A percentile compares a stretch with the other conserved stretches of the same genome.
Conservation (phyloP, 352 stramenopile species). For the Plasmopara viticola region DNA sequence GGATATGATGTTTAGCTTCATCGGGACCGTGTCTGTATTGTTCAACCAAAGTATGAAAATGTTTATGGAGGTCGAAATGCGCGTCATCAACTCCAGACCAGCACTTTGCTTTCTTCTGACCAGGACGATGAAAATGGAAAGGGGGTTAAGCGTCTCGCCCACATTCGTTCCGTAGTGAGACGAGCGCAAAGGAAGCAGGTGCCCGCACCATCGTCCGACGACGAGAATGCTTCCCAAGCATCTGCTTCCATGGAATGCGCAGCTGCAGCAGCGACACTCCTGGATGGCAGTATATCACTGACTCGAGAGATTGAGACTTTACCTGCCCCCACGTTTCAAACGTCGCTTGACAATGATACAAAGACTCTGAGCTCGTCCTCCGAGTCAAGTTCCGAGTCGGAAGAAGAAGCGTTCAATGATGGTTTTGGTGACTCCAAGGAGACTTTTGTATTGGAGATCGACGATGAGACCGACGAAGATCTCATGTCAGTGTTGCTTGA, state of each 20-base stretch:
- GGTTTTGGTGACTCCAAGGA: conserved; percentile 78
- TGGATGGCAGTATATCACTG: conserved; percentile 2
- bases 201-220: conserved; percentile 16
- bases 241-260: conserved; percentile 16
- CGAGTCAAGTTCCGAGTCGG: conserved; percentile 74
- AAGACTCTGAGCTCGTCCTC: conserved; percentile 67
- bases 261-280: conserved; percentile 11
- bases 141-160: conserved; percentile 29
- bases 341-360: conserved; percentile 38
- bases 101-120: conserved; percentile 20
- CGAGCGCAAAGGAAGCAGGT: conserved; percentile 33
- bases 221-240: conserved; percentile 9
- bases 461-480: conserved; percentile 91
- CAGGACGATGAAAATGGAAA: conserved; percentile 42
- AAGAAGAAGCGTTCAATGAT: conserved; percentile 75
- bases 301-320: conserved; percentile 7
- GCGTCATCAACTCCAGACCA: conserved; percentile 23
- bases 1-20: conserved; percentile 33
- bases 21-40: conserved; percentile 49
- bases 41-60: conserved; percentile 58
- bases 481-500: conserved; percentile 88
- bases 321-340: conserved; percentile 12
- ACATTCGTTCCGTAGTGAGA: conserved; percentile 25
- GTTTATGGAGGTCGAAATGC: conserved; percentile 25
- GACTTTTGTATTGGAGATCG: conserved; percentile 87